Percentiles rank a stretch among this genome's conserved stretches.
Evolutionary conservation across 2,329 filamentous ascomycete species (phyloP).

Genomic region (Exophiala spinifera): DNA sequence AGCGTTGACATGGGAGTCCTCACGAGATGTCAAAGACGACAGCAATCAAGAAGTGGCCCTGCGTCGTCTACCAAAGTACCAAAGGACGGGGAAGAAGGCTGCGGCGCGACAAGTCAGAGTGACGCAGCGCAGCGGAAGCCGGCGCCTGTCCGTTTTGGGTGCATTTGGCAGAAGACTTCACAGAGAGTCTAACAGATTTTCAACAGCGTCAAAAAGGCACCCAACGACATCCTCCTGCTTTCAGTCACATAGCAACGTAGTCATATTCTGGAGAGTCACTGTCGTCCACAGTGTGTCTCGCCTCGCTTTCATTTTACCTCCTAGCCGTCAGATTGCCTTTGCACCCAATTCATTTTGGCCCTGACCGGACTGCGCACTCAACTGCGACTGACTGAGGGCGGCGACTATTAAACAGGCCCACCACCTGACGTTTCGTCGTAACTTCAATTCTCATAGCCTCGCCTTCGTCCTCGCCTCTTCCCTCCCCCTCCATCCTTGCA

Average conservation of each 20-base stretch:
- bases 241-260: too few species aligned
- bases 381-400: conserved; percentile 2
- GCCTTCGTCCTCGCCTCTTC: conserved; percentile 5
- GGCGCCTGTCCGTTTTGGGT: neutral
- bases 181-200: neutral
- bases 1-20: too few species aligned
- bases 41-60: too few species aligned
- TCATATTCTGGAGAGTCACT: too few species aligned
- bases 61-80: too few species aligned
- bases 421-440: conserved; percentile 8
- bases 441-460: conserved; percentile 15
- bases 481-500: neutral
- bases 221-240: neutral
- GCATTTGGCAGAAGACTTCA: neutral
- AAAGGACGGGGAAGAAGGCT: too few species aligned
- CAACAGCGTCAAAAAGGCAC: neutral
- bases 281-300: too few species aligned
- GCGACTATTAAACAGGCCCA: conserved; percentile 5
- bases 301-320: neutral
- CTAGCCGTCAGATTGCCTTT: neutral
- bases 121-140: neutral
- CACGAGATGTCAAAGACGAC: too few species aligned
- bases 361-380: neutral
- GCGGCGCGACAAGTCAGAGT: neutral
- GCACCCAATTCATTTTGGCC: neutral